A percentile compares a stretch with the other conserved stretches of the same genome.
Conservation (phyloP, 2,329 filamentous ascomycete species). For the Huntiella savannae region DNA sequence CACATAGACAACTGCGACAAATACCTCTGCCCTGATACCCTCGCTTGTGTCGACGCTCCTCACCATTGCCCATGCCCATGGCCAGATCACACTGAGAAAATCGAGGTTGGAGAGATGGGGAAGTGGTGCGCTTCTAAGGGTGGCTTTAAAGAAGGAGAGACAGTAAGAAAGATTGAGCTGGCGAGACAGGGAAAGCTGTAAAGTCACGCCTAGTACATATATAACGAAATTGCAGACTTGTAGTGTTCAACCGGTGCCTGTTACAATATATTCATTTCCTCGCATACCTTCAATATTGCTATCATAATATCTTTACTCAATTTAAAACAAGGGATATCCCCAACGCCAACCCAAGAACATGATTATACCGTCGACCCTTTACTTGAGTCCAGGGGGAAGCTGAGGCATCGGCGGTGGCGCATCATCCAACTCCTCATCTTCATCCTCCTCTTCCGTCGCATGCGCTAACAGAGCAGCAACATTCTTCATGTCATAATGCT, state of each 20-base stretch:
- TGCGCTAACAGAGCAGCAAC: constrained; percentile 75
- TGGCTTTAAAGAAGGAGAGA: constrained; percentile 53
- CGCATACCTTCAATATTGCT: too few relatives aligned
- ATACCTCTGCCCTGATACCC: constrained; percentile 84
- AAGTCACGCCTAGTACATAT: constrained; percentile 9
- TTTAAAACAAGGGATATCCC: background rate
- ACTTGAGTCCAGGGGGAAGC: constrained; percentile 18
- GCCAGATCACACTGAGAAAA: constrained; percentile 56
- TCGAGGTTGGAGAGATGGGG: constrained; percentile 52
- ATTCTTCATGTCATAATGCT: constrained; percentile 96
- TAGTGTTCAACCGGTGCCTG: background rate
- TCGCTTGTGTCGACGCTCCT: constrained; percentile 88
- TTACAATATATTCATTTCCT: background rate
- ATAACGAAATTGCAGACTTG: too few relatives aligned
- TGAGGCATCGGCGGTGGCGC: constrained; percentile 23
- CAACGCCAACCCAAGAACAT: constrained; percentile 5
- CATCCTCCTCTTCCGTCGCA: constrained; percentile 44
- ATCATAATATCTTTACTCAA: too few relatives aligned
- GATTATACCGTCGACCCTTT: background rate
- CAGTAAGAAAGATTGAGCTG: constrained; percentile 57
- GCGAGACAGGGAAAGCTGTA: constrained; percentile 60
- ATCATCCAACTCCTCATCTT: constrained; percentile 37
- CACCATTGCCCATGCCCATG: constrained; percentile 93
- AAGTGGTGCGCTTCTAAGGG: constrained; percentile 58
- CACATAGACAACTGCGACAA: constrained; percentile 62